Evolutionary conservation across 2,329 filamentous ascomycete species (phyloP), one percentile per base, ranked within the genome.

Genomic region (Penicillium sp.): DNA sequence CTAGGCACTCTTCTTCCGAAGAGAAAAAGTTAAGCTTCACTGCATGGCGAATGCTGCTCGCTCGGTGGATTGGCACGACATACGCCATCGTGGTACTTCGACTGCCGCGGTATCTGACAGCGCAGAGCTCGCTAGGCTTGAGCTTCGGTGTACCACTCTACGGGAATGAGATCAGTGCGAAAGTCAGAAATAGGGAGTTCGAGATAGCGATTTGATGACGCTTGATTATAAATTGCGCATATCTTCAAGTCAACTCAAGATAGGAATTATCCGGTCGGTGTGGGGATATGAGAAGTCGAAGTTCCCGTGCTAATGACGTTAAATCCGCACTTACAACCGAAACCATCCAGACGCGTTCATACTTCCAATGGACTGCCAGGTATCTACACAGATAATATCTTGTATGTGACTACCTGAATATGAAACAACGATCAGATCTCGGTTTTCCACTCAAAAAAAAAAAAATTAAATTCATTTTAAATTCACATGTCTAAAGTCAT

Each of bases 31-130:
- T 86, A 57, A 93, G 81, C 69, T 88, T 90, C 61, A 97, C 74
- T 13, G 92, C 93, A 82, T 96, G 89, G 51, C 92, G 86, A 60
- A 97, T 86, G 77, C 91, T 96, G 72, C 90, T 97, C 23, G 94
- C 89, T 65, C 87, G 84, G 74, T 99, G 94, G 53, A 99, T 94
- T 36, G 94, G 92, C 58, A 91, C 91, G 67, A 99, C 80, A 73
- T 97, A 99, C 48, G 94, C 89, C 94, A 99, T 99, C 56, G 47
- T 66, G 51, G 18, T 47, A 26, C 34, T 45, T 23, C 27, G 19
- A 35, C 48, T 8, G 16, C 47, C 7, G 41, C 49, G 41, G 46
- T 46, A 23, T 38, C 29, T 41, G 34, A 36, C 55, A 46, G 55
- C 52, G 52, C 46, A 45, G 51, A 55, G 45, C 39, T 47, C 36